These are phyloP conservation scores for Purpureocillium takamizusanense DNA, from an alignment of 2,329 filamentous ascomycete genomes.

Conservation along the genomic window DNA sequence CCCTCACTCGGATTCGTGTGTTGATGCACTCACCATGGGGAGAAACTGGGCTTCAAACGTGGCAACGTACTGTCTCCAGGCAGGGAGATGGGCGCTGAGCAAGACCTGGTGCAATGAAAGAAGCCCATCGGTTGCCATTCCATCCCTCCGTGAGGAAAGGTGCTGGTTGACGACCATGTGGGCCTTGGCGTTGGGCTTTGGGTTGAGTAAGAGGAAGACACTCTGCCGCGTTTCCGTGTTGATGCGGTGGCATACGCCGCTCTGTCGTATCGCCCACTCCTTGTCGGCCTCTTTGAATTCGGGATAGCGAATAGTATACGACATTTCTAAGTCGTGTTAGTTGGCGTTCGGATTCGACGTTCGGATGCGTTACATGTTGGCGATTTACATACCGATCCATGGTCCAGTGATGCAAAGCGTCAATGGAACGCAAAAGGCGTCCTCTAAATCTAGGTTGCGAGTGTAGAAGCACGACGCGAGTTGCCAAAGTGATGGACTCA, in stretches of 20 bases:
- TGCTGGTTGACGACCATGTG: conserved; percentile 8
- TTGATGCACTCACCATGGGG: conserved; percentile 11
- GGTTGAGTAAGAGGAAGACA: conserved; percentile 14
- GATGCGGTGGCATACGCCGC: conserved; percentile 15
- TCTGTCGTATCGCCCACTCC: conserved; percentile 18
- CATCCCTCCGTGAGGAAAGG: conserved; percentile 3
- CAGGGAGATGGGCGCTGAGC: conserved; percentile 13
- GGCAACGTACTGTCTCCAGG: conserved; percentile 16
- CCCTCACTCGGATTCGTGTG: too few relatives aligned
- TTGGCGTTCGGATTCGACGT: too few relatives aligned
- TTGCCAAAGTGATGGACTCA: conserved; percentile 13
- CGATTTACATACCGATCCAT: conserved; percentile 10
- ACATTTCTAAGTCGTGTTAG: conserved; percentile 10
- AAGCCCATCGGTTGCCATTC: not conserved
- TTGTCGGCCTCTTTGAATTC: conserved; percentile 14
- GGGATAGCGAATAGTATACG: conserved; percentile 18
- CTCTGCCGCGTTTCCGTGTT: conserved; percentile 11
- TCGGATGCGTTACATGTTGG: too few relatives aligned
- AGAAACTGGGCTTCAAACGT: conserved; percentile 13
- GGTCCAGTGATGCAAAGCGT: conserved; percentile 8
- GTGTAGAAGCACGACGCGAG: conserved; percentile 18
- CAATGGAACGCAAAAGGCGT: conserved; percentile 15
- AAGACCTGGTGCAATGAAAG: conserved; percentile 14
- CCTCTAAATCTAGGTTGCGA: conserved; percentile 15
- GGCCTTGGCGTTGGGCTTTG: conserved; percentile 13